Evolutionary conservation across 257 asterid species (phyloP).

Genomic region (Capsicum rhomboideum): DNA sequence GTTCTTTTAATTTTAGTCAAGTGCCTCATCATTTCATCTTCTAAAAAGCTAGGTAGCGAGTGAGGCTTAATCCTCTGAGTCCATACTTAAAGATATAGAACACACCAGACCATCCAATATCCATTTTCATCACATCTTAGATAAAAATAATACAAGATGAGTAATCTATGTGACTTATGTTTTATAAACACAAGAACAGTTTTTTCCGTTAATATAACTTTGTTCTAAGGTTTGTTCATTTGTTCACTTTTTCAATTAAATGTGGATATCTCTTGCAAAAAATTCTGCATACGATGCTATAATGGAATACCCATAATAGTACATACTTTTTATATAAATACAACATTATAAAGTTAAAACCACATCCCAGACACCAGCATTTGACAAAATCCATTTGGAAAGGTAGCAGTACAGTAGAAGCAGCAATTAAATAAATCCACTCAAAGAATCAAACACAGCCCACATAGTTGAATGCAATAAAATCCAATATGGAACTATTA

Average conservation of each 20-base stretch:
- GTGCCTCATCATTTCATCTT: background rate
- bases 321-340: background rate
- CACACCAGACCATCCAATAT: background rate
- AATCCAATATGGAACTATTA: background rate
- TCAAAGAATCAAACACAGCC: background rate
- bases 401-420: background rate
- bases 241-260: background rate
- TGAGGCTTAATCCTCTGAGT: background rate
- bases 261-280: background rate
- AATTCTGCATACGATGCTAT: background rate
- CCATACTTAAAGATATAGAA: background rate
- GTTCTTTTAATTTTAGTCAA: background rate
- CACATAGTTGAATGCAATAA: background rate
- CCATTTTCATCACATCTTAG: background rate
- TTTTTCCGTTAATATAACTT: background rate
- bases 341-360: background rate
- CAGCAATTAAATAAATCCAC: background rate
- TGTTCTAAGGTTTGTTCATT: background rate
- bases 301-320: background rate
- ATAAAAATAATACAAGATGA: background rate
- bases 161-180: background rate
- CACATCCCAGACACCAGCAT: background rate
- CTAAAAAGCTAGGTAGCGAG: background rate
- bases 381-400: background rate
- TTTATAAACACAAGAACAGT: background rate